Conservation (phyloP, 495 filamentous ascomycete genomes). For the Talaromyces nanjingensis region DNA sequence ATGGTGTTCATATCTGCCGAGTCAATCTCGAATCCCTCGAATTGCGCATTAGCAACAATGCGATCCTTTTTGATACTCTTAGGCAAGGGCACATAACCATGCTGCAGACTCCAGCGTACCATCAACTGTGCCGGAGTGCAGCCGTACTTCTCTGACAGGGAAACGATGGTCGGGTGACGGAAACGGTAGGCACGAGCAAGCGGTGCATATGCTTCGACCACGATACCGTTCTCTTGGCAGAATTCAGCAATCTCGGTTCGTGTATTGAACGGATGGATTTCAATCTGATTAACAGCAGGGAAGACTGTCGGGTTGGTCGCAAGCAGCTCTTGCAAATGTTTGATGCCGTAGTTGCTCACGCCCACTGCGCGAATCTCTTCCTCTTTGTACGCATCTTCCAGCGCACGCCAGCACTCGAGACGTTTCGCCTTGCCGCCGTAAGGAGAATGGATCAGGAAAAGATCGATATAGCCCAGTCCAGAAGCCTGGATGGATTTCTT, state of each 20-base stretch:
- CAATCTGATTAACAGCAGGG: conserved; percentile 61
- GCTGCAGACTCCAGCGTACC: conserved; percentile 60
- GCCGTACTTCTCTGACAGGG: conserved; percentile 48
- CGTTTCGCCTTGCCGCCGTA: conserved; percentile 54
- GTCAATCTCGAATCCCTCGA: conserved; percentile 59
- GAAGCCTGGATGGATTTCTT: conserved; percentile 38
- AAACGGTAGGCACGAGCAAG: conserved; percentile 52
- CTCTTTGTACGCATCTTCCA: conserved; percentile 56
- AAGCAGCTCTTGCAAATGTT: conserved; percentile 60
- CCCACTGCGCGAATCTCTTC: conserved; percentile 55
- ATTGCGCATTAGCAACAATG: conserved; percentile 54
- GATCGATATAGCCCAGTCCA: conserved; percentile 48
- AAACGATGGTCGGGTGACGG: conserved; percentile 40
- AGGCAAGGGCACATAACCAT: conserved; percentile 55
- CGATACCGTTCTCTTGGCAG: conserved; percentile 48
- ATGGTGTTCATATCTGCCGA: conserved; percentile 17
- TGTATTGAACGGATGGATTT: conserved; percentile 65
- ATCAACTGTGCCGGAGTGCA: conserved; percentile 57
- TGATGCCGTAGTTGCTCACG: conserved; percentile 61
- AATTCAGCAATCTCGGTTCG: conserved; percentile 47
- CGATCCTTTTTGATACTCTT: conserved; percentile 60
- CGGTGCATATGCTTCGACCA: conserved; percentile 60
- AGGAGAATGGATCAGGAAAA: conserved; percentile 49
- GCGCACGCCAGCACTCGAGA: conserved; percentile 55
- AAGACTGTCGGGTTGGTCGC: conserved; percentile 41